Evolutionary conservation across 371 early-diverging fungal genomes (phyloP).

Genomic region (Saksenaea oblongispora): DNA sequence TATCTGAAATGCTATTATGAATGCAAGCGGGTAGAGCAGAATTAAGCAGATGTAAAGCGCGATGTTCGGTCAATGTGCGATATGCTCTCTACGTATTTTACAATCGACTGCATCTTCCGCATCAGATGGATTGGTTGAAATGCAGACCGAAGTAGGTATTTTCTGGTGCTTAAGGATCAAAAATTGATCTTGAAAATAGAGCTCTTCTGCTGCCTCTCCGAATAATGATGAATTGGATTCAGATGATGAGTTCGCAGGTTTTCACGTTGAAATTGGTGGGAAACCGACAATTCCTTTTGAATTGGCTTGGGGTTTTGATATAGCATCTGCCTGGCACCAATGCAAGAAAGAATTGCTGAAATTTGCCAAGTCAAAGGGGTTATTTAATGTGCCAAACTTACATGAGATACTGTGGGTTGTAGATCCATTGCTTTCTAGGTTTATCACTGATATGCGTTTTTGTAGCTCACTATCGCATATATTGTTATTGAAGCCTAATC

Average conservation of each 20-base stretch:
- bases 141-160: not conserved
- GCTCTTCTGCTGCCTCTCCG: not conserved
- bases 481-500: not conserved
- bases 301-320: not conserved
- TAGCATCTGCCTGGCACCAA: not conserved
- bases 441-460: not conserved
- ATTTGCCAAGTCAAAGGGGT: not conserved
- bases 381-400: not conserved
- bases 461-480: not conserved
- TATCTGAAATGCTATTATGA: too few species aligned
- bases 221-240: not conserved
- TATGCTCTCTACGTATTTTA: not conserved
- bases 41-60: too few species aligned
- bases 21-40: too few species aligned
- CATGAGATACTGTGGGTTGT: not conserved
- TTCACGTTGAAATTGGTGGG: not conserved
- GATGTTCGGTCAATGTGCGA: too few species aligned
- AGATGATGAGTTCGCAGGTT: not conserved
- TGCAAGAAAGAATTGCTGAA: not conserved
- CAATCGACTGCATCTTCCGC: not conserved
- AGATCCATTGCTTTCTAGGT: not conserved
- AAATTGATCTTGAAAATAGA: not conserved
- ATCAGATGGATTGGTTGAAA: not conserved
- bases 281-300: not conserved
- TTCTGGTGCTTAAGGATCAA: not conserved